phyloP scores from a whole-genome alignment of 805 yeast genomes.

The Candida morakotiae region DNA sequence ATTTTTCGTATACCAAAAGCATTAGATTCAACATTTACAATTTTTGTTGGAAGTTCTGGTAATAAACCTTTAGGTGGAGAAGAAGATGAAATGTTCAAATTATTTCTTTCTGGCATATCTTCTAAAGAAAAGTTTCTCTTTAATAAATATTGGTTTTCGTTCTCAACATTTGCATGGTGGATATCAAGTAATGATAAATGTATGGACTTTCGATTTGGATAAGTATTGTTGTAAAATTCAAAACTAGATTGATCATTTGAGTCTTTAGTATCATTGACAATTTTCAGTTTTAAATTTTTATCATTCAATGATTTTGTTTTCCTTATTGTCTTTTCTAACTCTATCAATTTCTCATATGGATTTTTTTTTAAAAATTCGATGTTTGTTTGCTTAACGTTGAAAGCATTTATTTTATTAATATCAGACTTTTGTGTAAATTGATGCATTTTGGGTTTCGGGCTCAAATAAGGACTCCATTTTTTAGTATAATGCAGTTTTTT shows the following conservation, averaged over 20 bases:
- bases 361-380: background rate
- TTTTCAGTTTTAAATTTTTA: too few species aligned
- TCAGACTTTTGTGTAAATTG: background rate
- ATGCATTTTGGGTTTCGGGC: slow-evolving; percentile 1
- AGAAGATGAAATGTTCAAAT: background rate
- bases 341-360: background rate
- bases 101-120: background rate
- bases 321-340: background rate
- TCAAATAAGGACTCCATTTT: background rate
- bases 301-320: too few species aligned
- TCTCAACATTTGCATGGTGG: background rate
- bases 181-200: background rate
- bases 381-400: background rate
- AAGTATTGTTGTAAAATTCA: background rate
- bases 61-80: background rate
- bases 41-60: background rate
- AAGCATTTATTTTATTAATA: background rate
- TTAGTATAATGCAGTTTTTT: background rate
- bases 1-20: background rate
- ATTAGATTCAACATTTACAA: background rate
- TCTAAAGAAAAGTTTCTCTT: background rate
- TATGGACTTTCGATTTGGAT: background rate
- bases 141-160: background rate
- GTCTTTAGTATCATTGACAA: background rate
- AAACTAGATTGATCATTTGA: background rate